A percentile compares a stretch with the other conserved stretches of the same genome.
phyloP scores from a whole-genome alignment of 2,329 filamentous ascomycete species.

The Beauveria pseudobassiana region DNA sequence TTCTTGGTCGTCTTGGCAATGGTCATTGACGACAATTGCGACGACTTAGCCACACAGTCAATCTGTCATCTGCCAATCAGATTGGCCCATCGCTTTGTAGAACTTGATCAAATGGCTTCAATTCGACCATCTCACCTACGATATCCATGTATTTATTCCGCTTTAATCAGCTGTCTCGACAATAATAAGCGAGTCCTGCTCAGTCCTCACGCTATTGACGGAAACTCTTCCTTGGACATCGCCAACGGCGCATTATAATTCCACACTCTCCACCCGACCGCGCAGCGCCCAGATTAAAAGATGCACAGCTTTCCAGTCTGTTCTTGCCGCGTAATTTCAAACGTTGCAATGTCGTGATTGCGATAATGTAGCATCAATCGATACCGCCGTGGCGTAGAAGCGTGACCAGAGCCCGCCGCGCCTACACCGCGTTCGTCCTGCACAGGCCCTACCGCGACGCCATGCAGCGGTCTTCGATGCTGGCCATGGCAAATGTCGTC shows the following conservation, averaged over 20 bases:
- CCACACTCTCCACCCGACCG: background rate
- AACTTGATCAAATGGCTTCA: background rate
- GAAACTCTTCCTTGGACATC: no score
- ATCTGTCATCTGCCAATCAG: background rate
- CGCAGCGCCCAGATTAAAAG: slow-evolving; percentile 19
- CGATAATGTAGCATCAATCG: slow-evolving; percentile 64
- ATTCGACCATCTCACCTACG: background rate
- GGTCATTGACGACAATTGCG: background rate
- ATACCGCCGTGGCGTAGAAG: slow-evolving; percentile 42
- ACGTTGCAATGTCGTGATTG: slow-evolving; percentile 62
- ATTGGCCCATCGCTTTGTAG: background rate
- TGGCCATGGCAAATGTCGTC: slow-evolving; percentile 39
- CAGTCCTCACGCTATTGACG: background rate
- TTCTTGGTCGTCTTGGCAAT: background rate
- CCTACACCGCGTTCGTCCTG: slow-evolving; percentile 33
- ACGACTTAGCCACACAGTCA: background rate
- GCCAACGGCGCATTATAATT: no score
- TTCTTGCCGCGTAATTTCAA: slow-evolving; percentile 50
- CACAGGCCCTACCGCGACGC: slow-evolving; percentile 60
- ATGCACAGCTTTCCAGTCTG: slow-evolving; percentile 29
- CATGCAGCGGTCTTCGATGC: slow-evolving; percentile 49
- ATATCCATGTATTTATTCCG: background rate
- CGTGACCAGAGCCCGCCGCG: slow-evolving; percentile 16
- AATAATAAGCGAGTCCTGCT: background rate
- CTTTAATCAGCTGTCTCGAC: background rate